Percentiles rank a stretch among this genome's conserved stretches.
These are phyloP conservation scores for Luzula sylvatica DNA, from an alignment of 176 grass and related monocot genomes.

Conservation along the genomic window DNA sequence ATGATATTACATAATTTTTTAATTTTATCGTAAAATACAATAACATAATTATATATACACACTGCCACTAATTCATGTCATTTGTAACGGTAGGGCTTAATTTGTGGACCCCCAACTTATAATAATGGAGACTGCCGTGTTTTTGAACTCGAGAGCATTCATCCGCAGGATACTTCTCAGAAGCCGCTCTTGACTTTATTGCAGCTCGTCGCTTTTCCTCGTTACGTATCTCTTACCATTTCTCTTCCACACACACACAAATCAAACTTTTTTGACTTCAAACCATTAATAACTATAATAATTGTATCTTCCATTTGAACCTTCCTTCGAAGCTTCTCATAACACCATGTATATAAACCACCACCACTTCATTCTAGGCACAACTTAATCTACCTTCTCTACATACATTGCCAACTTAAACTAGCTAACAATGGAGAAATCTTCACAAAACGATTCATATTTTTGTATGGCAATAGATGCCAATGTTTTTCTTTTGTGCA, in stretches of 20 bases:
- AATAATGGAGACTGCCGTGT: neutral
- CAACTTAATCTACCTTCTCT: neutral
- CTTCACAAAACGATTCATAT: neutral
- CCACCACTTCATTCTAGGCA: no score
- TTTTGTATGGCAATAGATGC: neutral
- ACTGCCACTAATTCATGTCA: no score
- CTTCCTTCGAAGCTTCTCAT: constrained; percentile 1
- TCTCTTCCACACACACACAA: neutral
- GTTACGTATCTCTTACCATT: neutral
- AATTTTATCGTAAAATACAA: no score
- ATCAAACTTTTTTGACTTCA: constrained; percentile 15
- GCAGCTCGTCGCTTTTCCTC: neutral
- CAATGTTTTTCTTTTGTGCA: constrained; percentile 11
- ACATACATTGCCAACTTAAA: neutral
- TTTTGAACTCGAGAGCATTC: neutral
- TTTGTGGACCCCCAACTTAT: no score
- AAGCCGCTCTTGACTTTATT: neutral
- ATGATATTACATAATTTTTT: no score
- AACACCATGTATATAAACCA: constrained; percentile 14
- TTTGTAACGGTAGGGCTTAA: no score
- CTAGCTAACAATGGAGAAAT: constrained; percentile 13
- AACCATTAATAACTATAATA: neutral
- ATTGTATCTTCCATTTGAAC: constrained; percentile 1
- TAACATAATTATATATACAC: no score
- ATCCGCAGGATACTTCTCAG: neutral